These are phyloP conservation scores for Suillus spraguei DNA, from an alignment of 768 basidiomycete genomes.

Conservation along the genomic window DNA sequence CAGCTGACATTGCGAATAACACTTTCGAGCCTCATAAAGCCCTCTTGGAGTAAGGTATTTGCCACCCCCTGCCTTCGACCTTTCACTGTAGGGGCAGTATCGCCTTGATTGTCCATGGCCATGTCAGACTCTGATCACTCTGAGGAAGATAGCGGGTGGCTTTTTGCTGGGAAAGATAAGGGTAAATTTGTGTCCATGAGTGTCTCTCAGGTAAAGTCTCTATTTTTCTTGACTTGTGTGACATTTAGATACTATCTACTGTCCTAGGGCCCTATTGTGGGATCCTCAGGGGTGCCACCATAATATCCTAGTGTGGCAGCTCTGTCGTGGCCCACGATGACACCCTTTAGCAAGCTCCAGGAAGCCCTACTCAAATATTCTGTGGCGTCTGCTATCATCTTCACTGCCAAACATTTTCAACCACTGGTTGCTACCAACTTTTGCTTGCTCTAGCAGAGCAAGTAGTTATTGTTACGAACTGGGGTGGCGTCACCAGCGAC, in stretches of 20 bases:
- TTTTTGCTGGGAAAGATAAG: background rate
- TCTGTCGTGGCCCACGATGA: background rate
- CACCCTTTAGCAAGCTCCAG: background rate
- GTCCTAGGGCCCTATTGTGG: background rate
- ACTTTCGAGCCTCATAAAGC: slow-evolving; percentile 4
- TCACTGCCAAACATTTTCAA: background rate
- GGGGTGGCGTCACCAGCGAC: too few species aligned
- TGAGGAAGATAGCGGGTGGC: background rate
- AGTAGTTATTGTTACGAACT: background rate
- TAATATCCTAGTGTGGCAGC: background rate
- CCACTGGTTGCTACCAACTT: background rate
- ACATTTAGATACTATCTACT: background rate
- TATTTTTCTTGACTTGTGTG: background rate
- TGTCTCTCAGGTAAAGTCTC: background rate
- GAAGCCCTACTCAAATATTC: background rate
- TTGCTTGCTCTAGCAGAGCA: background rate
- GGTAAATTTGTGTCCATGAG: background rate
- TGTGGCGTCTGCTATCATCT: background rate
- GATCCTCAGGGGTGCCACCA: background rate
- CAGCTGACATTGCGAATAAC: background rate
- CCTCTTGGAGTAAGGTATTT: background rate
- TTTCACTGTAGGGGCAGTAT: background rate
- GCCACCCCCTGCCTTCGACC: background rate
- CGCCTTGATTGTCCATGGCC: background rate
- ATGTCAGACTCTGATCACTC: background rate